Evolutionary conservation across 148 eudicot genomes (phyloP).

Genomic region (Persicaria maculosa): DNA sequence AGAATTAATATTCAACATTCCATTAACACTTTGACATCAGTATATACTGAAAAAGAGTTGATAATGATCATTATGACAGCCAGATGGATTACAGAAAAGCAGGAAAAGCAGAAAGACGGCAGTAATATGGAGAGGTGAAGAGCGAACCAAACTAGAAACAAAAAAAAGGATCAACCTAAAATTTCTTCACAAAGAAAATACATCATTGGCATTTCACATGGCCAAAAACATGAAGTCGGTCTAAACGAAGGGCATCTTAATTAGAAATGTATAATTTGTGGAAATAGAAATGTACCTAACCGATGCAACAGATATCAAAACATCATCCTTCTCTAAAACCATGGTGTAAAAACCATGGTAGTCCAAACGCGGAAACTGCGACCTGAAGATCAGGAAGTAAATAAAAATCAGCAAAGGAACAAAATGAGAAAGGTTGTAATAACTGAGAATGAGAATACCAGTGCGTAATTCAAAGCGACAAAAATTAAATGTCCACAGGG

Average conservation of each 20-base stretch:
- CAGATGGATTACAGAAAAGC: slow-evolving; percentile 3
- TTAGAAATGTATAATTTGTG: background rate
- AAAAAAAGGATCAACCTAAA: background rate
- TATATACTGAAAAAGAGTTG: background rate
- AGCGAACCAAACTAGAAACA: background rate
- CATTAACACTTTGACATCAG: background rate
- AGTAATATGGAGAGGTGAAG: background rate
- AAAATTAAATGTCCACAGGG: background rate
- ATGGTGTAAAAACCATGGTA: slow-evolving; percentile 74
- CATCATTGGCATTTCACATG: background rate
- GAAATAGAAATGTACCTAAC: slow-evolving; percentile 43
- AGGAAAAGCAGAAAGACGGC: background rate
- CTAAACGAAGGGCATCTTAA: background rate
- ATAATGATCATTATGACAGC: slow-evolving; percentile 5
- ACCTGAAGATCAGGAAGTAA: slow-evolving; percentile 33
- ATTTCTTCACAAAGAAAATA: background rate
- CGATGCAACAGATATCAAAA: slow-evolving; percentile 67
- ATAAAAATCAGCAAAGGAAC: background rate
- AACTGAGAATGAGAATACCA: background rate
- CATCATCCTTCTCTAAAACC: slow-evolving; percentile 83
- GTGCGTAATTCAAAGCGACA: background rate
- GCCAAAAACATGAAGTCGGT: background rate
- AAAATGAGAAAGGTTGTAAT: background rate
- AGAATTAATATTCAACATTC: slow-evolving; percentile 15
- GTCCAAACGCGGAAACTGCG: slow-evolving; percentile 73